Evolutionary conservation across 1,139 yeast genomes (phyloP).

Genomic region (Hyphopichia burtonii): DNA sequence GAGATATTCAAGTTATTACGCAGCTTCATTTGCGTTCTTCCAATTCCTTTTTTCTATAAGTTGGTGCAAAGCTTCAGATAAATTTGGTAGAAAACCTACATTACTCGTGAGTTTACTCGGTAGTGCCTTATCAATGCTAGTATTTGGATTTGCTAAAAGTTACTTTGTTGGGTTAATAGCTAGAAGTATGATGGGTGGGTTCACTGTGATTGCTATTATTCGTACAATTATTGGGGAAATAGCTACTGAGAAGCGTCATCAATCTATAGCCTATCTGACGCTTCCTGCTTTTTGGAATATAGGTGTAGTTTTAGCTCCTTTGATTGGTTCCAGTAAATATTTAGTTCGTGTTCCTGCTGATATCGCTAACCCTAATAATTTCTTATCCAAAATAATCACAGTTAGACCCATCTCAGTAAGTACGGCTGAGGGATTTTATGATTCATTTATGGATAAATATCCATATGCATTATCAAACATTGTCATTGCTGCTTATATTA

Average conservation of each 20-base stretch:
- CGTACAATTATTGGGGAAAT: slow-evolving; percentile 63
- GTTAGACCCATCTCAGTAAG: not conserved
- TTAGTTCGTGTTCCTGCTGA: slow-evolving; percentile 27
- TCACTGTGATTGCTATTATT: slow-evolving; percentile 60
- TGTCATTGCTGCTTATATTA: slow-evolving; percentile 46
- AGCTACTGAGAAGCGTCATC: slow-evolving; percentile 55
- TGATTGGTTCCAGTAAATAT: slow-evolving; percentile 9
- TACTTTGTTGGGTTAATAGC: slow-evolving; percentile 53
- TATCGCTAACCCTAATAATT: not conserved
- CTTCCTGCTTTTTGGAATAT: slow-evolving; percentile 60
- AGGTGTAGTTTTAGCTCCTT: slow-evolving; percentile 39
- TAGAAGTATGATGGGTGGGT: slow-evolving; percentile 51
- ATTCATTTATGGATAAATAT: slow-evolving; percentile 32
- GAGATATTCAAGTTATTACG: slow-evolving; percentile 57
- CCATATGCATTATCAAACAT: slow-evolving; percentile 66
- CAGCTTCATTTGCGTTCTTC: slow-evolving; percentile 53
- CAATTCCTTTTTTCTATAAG: slow-evolving; percentile 56
- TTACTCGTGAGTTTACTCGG: slow-evolving; percentile 54
- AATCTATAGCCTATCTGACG: slow-evolving; percentile 59
- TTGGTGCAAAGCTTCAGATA: slow-evolving; percentile 60
- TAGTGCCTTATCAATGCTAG: slow-evolving; percentile 43
- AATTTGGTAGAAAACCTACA: slow-evolving; percentile 57
- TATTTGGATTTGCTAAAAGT: slow-evolving; percentile 53
- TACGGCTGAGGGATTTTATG: slow-evolving; percentile 6
- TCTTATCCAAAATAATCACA: not conserved